Evolutionary conservation across 768 basidiomycete species (phyloP), one percentile per base, ranked within the genome.

Genomic region (Suillus plorans): DNA sequence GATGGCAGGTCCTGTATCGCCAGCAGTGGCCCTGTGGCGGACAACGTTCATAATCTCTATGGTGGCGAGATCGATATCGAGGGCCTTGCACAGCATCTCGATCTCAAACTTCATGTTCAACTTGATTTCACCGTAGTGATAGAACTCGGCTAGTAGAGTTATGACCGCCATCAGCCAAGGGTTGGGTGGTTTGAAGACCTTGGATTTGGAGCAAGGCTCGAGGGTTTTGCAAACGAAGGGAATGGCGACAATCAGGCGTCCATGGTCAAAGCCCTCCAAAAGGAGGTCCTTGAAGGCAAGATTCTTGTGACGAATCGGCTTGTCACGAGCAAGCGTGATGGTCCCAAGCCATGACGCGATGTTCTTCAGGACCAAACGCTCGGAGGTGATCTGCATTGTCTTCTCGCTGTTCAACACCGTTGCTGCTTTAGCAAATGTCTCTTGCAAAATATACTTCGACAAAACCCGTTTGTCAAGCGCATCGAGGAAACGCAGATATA

Each of bases 131-230:
- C 95, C 97, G 71, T 90, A 96, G 74, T 96, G 93, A 76, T 99
- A 99, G n/a, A 99, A 85, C 75, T 99, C 97, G 52, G 89, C 92
- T 53, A 99, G 85, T 50, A 99, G 82, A 68, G 91, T 88, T 70
- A 99, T 82, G 67, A 99, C 92, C 0, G 92, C 96, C 91, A 98
- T 96, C 59, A 99, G 79, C 97, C 97, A 99, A 2, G 97, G 97
- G 75, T 98, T 99, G 31, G 97, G 97, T 22, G 95, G 91, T 71
- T 86, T 90, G 86, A 99, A 99, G 34, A 99, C 92, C 68, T 83
- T 89, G 39, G 97, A 99, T 72, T 90, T 89, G 57, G 89, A 85
- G 67, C 94, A 95, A 55, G 92, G 92, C 74, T 95, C 93, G 55
- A 99, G 85, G 2, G 95, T 91, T 77, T 97, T 97, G 87, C 97